phyloP scores from a whole-genome alignment of 2,329 filamentous ascomycete species.

The Cordyceps javanica region DNA sequence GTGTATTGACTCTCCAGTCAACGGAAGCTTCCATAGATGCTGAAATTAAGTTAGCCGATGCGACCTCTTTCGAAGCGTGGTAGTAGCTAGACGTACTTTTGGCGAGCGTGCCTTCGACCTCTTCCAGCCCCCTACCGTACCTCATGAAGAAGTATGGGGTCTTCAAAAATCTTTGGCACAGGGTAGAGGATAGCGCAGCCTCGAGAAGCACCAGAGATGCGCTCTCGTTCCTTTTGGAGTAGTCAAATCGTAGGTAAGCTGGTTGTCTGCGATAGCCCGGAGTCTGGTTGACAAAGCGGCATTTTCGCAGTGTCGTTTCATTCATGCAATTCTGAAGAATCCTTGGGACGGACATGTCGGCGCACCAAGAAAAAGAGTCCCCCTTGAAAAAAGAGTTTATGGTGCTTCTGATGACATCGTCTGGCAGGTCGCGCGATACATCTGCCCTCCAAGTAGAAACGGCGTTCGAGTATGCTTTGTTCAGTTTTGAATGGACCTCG shows the following conservation, averaged over 20 bases:
- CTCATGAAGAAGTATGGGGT: not conserved
- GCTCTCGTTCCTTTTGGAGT: not conserved
- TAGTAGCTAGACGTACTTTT: not conserved
- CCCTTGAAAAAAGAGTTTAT: not conserved
- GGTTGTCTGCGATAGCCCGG: not conserved
- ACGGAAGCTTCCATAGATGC: not conserved
- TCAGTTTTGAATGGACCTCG: too few relatives aligned
- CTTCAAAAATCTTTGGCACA: not conserved
- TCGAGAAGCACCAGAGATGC: not conserved
- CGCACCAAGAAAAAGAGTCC: constrained; percentile 1
- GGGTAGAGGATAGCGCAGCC: not conserved
- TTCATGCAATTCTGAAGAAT: not conserved
- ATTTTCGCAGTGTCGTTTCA: accelerated
- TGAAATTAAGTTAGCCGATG: not conserved
- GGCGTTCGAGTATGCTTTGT: not conserved
- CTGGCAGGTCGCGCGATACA: not conserved
- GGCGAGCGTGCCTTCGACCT: not conserved
- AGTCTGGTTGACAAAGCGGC: not conserved
- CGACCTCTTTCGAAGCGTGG: not conserved
- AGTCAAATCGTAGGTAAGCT: not conserved
- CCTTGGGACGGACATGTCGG: not conserved
- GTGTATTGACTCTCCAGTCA: not conserved
- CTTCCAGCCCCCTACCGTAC: not conserved
- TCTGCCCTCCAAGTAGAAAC: not conserved
- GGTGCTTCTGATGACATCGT: not conserved